Conservation (phyloP, 371 early-diverging fungal species). For the Mucor plumbeus region DNA sequence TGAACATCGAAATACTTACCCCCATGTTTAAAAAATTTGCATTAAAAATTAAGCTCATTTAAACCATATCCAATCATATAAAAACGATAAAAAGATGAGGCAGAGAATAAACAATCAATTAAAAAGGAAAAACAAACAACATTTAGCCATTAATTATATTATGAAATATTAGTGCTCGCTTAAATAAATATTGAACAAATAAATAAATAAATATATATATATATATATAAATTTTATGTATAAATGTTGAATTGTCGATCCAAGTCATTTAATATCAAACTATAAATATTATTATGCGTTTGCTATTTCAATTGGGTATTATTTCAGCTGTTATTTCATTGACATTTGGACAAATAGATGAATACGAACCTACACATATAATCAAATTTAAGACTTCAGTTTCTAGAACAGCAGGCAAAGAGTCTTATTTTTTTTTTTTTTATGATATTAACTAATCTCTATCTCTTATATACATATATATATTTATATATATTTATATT, state of each 20-base stretch:
- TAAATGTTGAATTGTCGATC: neutral
- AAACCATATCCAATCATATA: neutral
- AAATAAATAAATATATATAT: neutral
- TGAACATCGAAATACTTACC: neutral
- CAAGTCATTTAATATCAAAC: neutral
- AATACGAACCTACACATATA: conserved; percentile 30
- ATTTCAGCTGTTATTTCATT: conserved; percentile 13
- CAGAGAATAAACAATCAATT: neutral
- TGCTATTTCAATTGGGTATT: conserved; percentile 10
- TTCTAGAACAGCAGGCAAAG: conserved; percentile 14
- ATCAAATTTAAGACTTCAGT: conserved; percentile 28
- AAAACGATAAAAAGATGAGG: too few relatives aligned
- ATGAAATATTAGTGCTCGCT: neutral
- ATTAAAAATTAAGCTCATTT: neutral
- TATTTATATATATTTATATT: too few relatives aligned
- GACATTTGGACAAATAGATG: conserved; percentile 13
- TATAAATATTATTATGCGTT: conserved; percentile 4
- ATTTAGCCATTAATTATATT: neutral
- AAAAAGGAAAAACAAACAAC: neutral
- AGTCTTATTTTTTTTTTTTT: neutral
- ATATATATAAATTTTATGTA: neutral
- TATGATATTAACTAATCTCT: too few relatives aligned
- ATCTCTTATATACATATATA: too few relatives aligned
- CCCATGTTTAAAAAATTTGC: neutral
- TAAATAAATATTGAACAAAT: neutral